Conservation (phyloP, 805 yeast genomes). For the Candida namnaoensis region DNA sequence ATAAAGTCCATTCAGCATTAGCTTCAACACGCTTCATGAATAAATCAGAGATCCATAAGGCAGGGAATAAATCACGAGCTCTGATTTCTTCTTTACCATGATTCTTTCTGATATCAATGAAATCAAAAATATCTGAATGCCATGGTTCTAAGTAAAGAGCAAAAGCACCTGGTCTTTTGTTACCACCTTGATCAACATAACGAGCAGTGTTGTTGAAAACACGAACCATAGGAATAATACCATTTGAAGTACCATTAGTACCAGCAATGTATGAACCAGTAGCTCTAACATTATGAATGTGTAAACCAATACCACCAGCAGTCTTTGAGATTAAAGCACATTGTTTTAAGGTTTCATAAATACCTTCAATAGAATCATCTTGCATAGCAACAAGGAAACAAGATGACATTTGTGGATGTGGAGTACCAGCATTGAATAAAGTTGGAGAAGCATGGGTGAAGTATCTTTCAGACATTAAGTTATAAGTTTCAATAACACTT, state of each 20-base stretch:
- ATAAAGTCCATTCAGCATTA: slow-evolving; percentile 78
- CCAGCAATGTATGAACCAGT: slow-evolving; percentile 86
- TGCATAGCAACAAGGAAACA: slow-evolving; percentile 89
- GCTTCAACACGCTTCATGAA: slow-evolving; percentile 86
- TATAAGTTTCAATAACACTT: slow-evolving; percentile 71
- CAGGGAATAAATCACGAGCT: slow-evolving; percentile 89
- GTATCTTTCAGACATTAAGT: slow-evolving; percentile 77
- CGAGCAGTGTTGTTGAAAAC: slow-evolving; percentile 95
- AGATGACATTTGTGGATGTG: slow-evolving; percentile 78
- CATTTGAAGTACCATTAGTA: slow-evolving; percentile 87
- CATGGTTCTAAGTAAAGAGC: slow-evolving; percentile 94
- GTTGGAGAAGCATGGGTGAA: slow-evolving; percentile 97
- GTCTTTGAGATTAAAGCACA: slow-evolving; percentile 88
- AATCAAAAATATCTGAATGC: slow-evolving; percentile 89
- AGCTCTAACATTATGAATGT: slow-evolving; percentile 79
- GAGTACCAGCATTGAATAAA: slow-evolving; percentile 87
- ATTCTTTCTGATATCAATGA: slow-evolving; percentile 80
- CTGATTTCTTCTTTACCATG: slow-evolving; percentile 93
- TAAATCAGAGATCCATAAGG: slow-evolving; percentile 90
- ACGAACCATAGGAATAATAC: slow-evolving; percentile 91
- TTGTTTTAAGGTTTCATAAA: slow-evolving; percentile 79
- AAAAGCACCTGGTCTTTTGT: slow-evolving; percentile 96
- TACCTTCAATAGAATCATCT: slow-evolving; percentile 94
- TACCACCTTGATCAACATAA: slow-evolving; percentile 97
- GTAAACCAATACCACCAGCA: slow-evolving; percentile 94